A percentile compares a stretch with the other conserved stretches of the same genome.
phyloP scores from a whole-genome alignment of 2,329 filamentous ascomycete species.

The Trematosphaeria pertusa region DNA sequence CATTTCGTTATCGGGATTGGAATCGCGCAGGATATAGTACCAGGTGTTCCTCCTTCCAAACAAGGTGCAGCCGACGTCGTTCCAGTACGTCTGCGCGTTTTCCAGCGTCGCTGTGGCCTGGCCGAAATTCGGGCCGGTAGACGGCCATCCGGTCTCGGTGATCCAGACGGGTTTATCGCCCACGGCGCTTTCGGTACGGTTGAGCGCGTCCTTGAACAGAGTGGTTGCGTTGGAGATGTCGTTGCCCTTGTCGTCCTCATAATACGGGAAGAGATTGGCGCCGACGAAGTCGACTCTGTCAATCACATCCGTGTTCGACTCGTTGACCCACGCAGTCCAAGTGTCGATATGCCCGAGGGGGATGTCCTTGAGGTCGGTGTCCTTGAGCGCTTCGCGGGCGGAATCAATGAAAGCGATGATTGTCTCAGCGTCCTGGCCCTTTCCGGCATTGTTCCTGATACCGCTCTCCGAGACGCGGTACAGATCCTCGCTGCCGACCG shows the following conservation, averaged over 20 bases:
- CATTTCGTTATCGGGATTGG: conserved; percentile 64
- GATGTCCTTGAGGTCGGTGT: conserved; percentile 63
- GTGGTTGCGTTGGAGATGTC: conserved; percentile 51
- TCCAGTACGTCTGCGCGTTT: conserved; percentile 43
- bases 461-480: conserved; percentile 76
- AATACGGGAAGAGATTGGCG: conserved; percentile 48
- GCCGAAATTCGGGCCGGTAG: conserved; percentile 37
- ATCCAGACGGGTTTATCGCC: conserved; percentile 46
- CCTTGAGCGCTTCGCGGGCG: conserved; percentile 59
- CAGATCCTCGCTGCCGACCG: conserved; percentile 54
- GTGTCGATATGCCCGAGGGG: conserved; percentile 53
- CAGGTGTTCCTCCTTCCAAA: conserved; percentile 44
- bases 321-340: conserved; percentile 46
- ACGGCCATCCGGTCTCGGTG: conserved; percentile 49
- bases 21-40: conserved; percentile 46
- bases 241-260: conserved; percentile 42
- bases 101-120: conserved; percentile 34
- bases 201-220: conserved; percentile 37
- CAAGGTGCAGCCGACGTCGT: conserved; percentile 41
- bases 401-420: conserved; percentile 66
- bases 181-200: conserved; percentile 37
- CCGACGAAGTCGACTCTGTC: conserved; percentile 46
- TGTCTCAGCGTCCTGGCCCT: conserved; percentile 67
- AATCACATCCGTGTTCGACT: conserved; percentile 44
- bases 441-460: conserved; percentile 65